These are phyloP conservation scores for Arthrobotrys conoides DNA, from an alignment of 2,329 filamentous ascomycete genomes.

Conservation along the genomic window DNA sequence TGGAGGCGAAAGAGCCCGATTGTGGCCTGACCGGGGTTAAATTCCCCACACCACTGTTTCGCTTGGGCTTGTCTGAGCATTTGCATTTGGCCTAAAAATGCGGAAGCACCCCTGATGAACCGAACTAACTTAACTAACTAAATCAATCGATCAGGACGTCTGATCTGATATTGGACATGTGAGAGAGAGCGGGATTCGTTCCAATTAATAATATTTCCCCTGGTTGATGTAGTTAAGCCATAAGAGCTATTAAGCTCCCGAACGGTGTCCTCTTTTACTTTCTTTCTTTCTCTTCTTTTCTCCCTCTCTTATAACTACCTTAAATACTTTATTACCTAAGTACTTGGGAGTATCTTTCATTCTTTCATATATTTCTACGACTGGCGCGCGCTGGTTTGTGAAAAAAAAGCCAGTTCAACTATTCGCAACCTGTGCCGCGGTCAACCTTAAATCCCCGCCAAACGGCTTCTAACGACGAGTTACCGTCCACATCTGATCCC, in stretches of 20 bases:
- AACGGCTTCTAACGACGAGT: no score
- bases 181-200: constrained; percentile 4
- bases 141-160: no score
- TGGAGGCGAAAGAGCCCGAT: constrained; percentile 18
- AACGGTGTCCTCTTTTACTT: neutral
- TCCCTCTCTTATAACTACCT: neutral
- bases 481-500: no score
- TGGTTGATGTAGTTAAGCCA: neutral
- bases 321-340: no score
- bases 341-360: no score
- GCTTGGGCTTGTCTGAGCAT: constrained; percentile 4
- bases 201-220: no score
- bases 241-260: neutral
- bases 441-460: no score
- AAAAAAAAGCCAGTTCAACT: no score
- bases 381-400: no score
- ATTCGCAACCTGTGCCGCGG: no score
- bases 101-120: neutral
- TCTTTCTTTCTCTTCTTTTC: neutral
- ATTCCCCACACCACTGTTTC: neutral
- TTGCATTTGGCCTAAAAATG: constrained; percentile 17
- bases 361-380: neutral
- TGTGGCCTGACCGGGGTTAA: constrained; percentile 35
- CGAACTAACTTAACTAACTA: neutral
- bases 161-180: neutral